phyloP scores from a whole-genome alignment of 805 yeast genomes.

The Candida dajiaensis region DNA sequence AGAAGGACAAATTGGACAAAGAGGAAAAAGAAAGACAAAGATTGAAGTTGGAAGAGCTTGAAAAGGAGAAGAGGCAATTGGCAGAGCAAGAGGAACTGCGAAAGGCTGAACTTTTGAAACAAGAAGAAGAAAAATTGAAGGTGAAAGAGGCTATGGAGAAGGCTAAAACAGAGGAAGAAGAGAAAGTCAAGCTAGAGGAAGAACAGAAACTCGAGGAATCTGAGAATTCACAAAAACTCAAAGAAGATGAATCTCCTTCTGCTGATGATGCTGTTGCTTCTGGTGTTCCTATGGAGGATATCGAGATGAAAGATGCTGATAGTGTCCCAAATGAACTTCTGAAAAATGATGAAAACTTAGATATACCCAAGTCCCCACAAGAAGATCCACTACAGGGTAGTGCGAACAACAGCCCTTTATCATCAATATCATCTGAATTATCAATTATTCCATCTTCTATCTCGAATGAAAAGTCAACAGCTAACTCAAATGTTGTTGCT shows the following conservation, averaged over 20 bases:
- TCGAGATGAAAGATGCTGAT: background rate
- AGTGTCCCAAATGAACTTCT: background rate
- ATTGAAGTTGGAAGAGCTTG: background rate
- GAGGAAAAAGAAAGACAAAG: slow-evolving; percentile 1
- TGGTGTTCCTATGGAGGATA: background rate
- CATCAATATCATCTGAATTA: slow-evolving; percentile 3
- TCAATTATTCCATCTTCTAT: slow-evolving; percentile 1
- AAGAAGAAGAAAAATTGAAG: background rate
- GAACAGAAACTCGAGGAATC: background rate
- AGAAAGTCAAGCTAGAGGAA: background rate
- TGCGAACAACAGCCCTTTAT: background rate
- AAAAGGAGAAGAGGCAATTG: background rate
- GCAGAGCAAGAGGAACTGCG: slow-evolving; percentile 2
- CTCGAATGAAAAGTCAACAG: background rate
- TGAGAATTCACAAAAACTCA: background rate
- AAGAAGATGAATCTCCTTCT: background rate
- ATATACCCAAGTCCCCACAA: background rate
- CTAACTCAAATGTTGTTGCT: background rate
- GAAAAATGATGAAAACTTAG: background rate
- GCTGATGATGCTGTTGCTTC: too few relatives aligned
- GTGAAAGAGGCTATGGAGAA: background rate
- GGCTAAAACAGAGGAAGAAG: background rate
- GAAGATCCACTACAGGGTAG: background rate
- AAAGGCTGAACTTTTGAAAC: background rate
- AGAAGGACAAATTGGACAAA: background rate